phyloP scores from a whole-genome alignment of 352 stramenopile species.

The Globisporangium viniferum region DNA sequence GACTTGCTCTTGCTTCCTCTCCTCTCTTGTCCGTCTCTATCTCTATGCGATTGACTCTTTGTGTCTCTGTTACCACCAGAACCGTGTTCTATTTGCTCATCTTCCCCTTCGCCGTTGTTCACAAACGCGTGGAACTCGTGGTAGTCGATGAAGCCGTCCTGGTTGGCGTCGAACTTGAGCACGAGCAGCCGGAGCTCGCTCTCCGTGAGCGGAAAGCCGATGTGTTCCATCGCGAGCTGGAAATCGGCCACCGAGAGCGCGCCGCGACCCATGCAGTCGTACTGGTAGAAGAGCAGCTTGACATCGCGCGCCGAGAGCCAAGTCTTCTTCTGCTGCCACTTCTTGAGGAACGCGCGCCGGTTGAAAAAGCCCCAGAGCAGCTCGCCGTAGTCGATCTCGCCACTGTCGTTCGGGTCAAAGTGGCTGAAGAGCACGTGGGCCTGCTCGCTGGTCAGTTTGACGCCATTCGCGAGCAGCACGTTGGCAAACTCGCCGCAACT shows the following conservation, averaged over 20 bases:
- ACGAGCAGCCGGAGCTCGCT: slow-evolving; percentile 43
- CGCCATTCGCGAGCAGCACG: slow-evolving; percentile 29
- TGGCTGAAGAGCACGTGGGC: slow-evolving; percentile 35
- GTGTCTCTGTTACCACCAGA: not conserved
- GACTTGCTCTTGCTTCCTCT: not conserved
- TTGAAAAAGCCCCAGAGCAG: slow-evolving; percentile 71
- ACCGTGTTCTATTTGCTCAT: not conserved
- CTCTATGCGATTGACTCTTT: not conserved
- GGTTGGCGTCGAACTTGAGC: slow-evolving; percentile 49
- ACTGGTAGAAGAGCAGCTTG: slow-evolving; percentile 44
- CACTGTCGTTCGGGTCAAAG: slow-evolving; percentile 48
- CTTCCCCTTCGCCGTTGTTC: slow-evolving; percentile 11
- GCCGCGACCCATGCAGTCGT: slow-evolving; percentile 36
- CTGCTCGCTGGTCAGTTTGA: slow-evolving; percentile 40
- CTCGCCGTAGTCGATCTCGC: slow-evolving; percentile 53
- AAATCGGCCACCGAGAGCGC: slow-evolving; percentile 43
- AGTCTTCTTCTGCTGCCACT: slow-evolving; percentile 43
- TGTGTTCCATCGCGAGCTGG: slow-evolving; percentile 43
- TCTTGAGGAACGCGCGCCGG: slow-evolving; percentile 50
- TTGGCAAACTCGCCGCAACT: slow-evolving; percentile 41
- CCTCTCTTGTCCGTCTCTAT: too few relatives aligned
- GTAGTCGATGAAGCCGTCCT: slow-evolving; percentile 63
- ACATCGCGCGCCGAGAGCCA: slow-evolving; percentile 20
- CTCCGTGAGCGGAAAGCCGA: slow-evolving; percentile 47
- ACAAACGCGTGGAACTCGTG: slow-evolving; percentile 56